Evolutionary conservation across 2,329 filamentous ascomycete species (phyloP), one percentile per base, ranked within the genome.

Genomic region (Westerdykella sp.): DNA sequence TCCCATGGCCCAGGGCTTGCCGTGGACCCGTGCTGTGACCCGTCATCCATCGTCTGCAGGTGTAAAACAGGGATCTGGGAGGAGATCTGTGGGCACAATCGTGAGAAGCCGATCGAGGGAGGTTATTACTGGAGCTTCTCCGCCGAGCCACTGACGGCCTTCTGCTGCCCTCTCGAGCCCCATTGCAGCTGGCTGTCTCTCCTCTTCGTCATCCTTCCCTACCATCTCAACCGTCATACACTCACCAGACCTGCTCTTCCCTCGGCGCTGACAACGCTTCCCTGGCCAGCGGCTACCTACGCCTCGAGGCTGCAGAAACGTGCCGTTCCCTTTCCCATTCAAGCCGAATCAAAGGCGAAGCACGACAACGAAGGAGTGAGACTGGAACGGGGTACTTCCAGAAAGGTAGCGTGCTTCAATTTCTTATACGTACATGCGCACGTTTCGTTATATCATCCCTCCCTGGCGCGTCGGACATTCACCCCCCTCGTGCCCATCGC

Each of bases 91-190:
- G 56, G 58, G 56, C 52, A 55, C 46, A 55, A 57, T 54, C 53
- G 48, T 49, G 49, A 60, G 53, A 54, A 28, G 54, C 54, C 59
- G 61, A 64, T 60, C 59, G 56, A 60, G 30, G 12, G 30, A 13
- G 54, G 60, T 65, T 66, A 66, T 65, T 65, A 66, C 60, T 62
- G 51, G 61, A 60, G 51, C 55, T 50, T 60, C 56, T 65, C 63
- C 63, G 59, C 59, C 59, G 54, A 59, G 46, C 56, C 57, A 58
- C 49, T 45, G 25, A 28, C 53, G 53, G 50, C 46, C 37, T 42
- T 44, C 54, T 56, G 46, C 51, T 60, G 51, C 49, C 48, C 53
- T 57, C 16, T 35, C 32, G n/a, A 18, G n/a, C 16, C 16, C 32
- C 13, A 3, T 14, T 15, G 32, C 32, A 15, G n/a, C 32, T 18